Conservation (phyloP, 2,329 filamentous ascomycete species). For the Trichoderma brevicompactum region DNA sequence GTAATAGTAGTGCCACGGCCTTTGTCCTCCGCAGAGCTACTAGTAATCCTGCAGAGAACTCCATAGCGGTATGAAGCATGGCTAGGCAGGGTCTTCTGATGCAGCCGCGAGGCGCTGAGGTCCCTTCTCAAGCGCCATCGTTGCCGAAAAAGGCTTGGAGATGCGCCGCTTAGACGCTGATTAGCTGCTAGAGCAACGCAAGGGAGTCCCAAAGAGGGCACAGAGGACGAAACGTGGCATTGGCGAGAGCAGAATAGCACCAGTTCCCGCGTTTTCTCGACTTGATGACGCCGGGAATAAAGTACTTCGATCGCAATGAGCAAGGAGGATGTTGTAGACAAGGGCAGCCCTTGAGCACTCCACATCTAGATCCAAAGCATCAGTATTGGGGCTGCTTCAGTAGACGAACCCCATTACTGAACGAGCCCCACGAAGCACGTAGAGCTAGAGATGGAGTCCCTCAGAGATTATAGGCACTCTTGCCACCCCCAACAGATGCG, state of each 20-base stretch:
- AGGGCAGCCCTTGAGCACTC: not conserved
- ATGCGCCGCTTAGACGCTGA: not conserved
- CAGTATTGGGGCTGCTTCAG: not conserved
- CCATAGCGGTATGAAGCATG: not conserved
- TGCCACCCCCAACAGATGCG: not conserved
- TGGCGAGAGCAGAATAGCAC: not conserved
- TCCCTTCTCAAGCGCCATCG: conserved; percentile 3
- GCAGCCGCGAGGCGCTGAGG: not conserved
- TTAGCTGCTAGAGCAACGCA: not conserved
- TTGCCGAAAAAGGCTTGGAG: not conserved
- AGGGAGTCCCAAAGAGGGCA: not conserved
- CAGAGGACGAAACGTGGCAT: not conserved
- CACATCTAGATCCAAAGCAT: not conserved
- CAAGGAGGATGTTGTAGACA: not conserved
- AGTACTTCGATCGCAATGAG: not conserved
- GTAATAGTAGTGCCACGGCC: not conserved
- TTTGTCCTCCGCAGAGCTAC: not conserved
- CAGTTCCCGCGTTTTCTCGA: not conserved
- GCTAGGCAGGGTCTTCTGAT: not conserved
- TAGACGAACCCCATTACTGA: not conserved
- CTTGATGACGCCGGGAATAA: not conserved
- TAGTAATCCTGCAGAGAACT: not conserved
- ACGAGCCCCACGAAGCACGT: not conserved
- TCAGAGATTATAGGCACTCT: not conserved
- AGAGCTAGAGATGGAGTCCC: not conserved